Evolutionary conservation across 163 green algal species (phyloP), one percentile per base, ranked within the genome.

Genomic region (Picocystis sp.): DNA sequence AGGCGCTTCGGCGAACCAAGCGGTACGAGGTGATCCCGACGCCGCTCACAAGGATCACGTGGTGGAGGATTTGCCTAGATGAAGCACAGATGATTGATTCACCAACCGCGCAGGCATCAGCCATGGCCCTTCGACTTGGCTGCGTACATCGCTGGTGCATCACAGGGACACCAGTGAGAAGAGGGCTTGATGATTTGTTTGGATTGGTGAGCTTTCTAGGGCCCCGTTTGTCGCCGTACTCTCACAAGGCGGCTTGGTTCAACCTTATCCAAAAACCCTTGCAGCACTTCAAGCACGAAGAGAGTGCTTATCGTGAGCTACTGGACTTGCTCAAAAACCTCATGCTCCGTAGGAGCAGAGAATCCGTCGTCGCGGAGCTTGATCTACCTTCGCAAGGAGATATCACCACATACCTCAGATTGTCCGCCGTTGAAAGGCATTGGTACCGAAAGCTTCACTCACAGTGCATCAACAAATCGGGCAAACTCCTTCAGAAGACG

Each of bases 61-160:
- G 83, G 77, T 94, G 83, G 81, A 74, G 87, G 0, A 72, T 96
- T 22, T 79, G 81, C 45, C 63, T 95, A 43, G 87, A 96, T 57
- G 87, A 96, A 60, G 83, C 85, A 0, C 84, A 96, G 64, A 81
- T 88, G 75, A 82, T 96, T 45, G 84, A 92, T 66, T 75, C 64
- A 56, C 58, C 47, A 46, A 82, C 77, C 0, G 67, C 74, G n/a
- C 76, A 79, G 43, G 83, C 84, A 0, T 69, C 83, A 8, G 61
- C 78, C 52, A 91, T 95, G 81, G 82, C 82, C 9, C 55, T 69
- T 8, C 67, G 72, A 53, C 67, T 96, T 50, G 17, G 62, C 0
- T 66, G 77, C 0, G 65, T 73, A 35, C 67, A 89, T 60, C 59
- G 80, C 43, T 90, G 77, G 81, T 81, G 68, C 23, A 72, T 90